phyloP scores from a whole-genome alignment of 352 stramenopile genomes.

The Peronosclerospora sorghi region DNA sequence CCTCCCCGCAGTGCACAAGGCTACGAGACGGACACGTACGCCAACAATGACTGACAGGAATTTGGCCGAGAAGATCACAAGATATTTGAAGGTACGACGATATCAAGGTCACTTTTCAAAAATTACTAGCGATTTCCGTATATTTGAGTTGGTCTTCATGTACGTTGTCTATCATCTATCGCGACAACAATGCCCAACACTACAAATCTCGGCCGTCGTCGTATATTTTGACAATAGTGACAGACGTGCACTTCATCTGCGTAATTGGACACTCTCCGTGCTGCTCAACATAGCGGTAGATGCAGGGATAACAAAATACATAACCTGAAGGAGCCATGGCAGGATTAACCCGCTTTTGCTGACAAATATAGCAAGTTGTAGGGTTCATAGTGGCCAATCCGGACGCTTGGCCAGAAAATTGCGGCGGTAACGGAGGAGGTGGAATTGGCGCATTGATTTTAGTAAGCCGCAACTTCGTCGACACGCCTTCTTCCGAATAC shows the following conservation, averaged over 20 bases:
- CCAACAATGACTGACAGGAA: no score
- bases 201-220: slow-evolving; percentile 42
- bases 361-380: slow-evolving; percentile 55
- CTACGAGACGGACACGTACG: no score
- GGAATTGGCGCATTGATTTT: slow-evolving; percentile 46
- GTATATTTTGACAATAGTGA: slow-evolving; percentile 73
- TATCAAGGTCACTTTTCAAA: not conserved
- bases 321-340: slow-evolving; percentile 61
- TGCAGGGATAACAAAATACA: slow-evolving; percentile 79
- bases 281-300: slow-evolving; percentile 63
- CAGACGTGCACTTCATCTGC: slow-evolving; percentile 53
- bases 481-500: slow-evolving; percentile 72
- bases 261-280: slow-evolving; percentile 69
- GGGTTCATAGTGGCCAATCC: slow-evolving; percentile 35
- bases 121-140: not conserved
- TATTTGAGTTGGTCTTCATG: not conserved
- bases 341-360: slow-evolving; percentile 59
- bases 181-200: not conserved
- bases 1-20: no score
- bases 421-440: slow-evolving; percentile 57
- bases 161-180: not conserved
- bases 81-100: no score
- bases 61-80: no score
- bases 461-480: slow-evolving; percentile 45
- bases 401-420: slow-evolving; percentile 48